phyloP scores from a whole-genome alignment of 805 yeast species.

The Wickerhamomyces canadensis region DNA sequence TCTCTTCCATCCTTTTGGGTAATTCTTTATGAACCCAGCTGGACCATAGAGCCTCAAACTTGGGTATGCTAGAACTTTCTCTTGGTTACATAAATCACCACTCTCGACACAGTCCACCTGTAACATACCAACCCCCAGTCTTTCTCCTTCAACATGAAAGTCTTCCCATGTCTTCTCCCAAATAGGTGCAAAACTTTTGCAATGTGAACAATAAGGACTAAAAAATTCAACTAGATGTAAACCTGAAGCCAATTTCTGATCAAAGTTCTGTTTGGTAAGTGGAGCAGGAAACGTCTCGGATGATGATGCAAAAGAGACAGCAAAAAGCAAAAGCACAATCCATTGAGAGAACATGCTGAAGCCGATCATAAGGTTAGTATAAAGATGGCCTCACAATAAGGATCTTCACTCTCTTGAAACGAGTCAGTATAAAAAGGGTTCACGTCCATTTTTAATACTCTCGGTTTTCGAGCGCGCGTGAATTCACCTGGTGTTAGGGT shows the following conservation, averaged over 20 bases:
- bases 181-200: constrained; percentile 69
- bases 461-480: too few species aligned
- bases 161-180: constrained; percentile 67
- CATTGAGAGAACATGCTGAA: too few species aligned
- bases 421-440: too few species aligned
- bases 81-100: constrained; percentile 78
- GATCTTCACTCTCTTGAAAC: too few species aligned
- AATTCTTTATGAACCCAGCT: constrained; percentile 38
- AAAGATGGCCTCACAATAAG: too few species aligned
- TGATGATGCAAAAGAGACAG: background rate
- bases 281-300: constrained; percentile 39
- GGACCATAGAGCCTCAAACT: constrained; percentile 65
- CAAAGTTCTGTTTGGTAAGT: constrained; percentile 47
- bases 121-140: constrained; percentile 47
- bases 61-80: constrained; percentile 66
- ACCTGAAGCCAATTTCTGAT: constrained; percentile 41
- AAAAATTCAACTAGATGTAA: constrained; percentile 79
- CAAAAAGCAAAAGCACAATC: too few species aligned
- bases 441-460: too few species aligned
- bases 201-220: constrained; percentile 87
- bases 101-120: constrained; percentile 83
- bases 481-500: too few species aligned
- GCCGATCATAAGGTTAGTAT: too few species aligned
- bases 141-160: constrained; percentile 39
- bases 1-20: constrained; percentile 41